Evolutionary conservation across 1,284 basidiomycete genomes (phyloP), one percentile per base, ranked within the genome.

Genomic region (Cryptococcus sp.): DNA sequence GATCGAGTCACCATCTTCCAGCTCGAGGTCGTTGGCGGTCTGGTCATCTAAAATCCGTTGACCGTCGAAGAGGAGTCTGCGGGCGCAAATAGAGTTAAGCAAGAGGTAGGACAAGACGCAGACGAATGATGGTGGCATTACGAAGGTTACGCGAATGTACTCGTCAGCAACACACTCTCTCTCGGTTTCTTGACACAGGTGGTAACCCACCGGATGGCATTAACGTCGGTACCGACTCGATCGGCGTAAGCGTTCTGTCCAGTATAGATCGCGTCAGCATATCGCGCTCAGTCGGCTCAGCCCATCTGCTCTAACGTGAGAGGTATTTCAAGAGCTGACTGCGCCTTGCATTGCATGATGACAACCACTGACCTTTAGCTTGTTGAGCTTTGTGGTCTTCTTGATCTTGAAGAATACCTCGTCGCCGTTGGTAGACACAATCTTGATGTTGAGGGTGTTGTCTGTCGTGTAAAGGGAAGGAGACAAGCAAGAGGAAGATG

Each of bases 361-460:
- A 54, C 1, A 50, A 11, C 8, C 38, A 61, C 68, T 25, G 59
- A 76, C 76, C 70, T 78, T 78, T 25, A 97, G 85, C 82, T 97
- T 97, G 82, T 87, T 90, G 63, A 96, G 81, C 83, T 90, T 93
- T 49, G 93, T 96, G 74, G 86, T 91, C 69, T 89, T 86, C 82
- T 96, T 96, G 81, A 97, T 96, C 84, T 97, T 97, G 85, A 97
- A 97, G 80, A 92, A 96, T 45, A 96, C 91, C 77, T 97, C 93
- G 58, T 94, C 89, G 49, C 91, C 89, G 22, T 83, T 79, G 40
- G 88, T 84, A 58, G 85, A 87, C 50, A 89, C 84, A 54, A 89
- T 89, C 84, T 90, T 91, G 81, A 91, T 87, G 76, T 90, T 91
- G 73, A 92, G 89, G 39, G 89, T 85, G 55, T 85, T 82, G 70